A percentile compares a stretch with the other conserved stretches of the same genome.
These are phyloP conservation scores for Paraphaeosphaeria minitans DNA, from an alignment of 2,329 filamentous ascomycete species.

Conservation along the genomic window DNA sequence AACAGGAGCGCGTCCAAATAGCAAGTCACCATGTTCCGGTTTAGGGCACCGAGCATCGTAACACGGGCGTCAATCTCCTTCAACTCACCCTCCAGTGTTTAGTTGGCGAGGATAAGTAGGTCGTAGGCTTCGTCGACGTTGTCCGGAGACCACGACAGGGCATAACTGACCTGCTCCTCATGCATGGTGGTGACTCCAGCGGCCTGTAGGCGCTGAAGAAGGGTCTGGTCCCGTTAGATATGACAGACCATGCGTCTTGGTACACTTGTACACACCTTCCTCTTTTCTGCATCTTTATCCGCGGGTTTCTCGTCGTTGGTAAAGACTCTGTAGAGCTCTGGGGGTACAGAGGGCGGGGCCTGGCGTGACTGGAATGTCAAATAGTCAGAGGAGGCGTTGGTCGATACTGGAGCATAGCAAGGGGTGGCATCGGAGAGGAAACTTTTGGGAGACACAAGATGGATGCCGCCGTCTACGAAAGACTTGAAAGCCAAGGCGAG, in stretches of 20 bases:
- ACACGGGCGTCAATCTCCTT: slow-evolving; percentile 73
- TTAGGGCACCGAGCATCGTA: slow-evolving; percentile 82
- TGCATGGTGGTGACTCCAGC: slow-evolving; percentile 62
- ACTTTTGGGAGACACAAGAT: slow-evolving; percentile 27
- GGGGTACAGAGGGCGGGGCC: slow-evolving; percentile 22
- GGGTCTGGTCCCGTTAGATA: slow-evolving; percentile 54
- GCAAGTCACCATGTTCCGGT: slow-evolving; percentile 86
- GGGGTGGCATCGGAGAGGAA: slow-evolving; percentile 21
- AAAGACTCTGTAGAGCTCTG: slow-evolving; percentile 68
- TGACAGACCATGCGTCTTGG: neutral
- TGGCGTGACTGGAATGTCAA: slow-evolving; percentile 31
- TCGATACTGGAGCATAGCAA: slow-evolving; percentile 18
- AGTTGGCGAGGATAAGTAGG: slow-evolving; percentile 76
- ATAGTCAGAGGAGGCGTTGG: slow-evolving; percentile 32
- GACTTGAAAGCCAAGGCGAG: slow-evolving; percentile 27
- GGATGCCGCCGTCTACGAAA: slow-evolving; percentile 21
- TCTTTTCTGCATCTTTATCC: slow-evolving; percentile 63
- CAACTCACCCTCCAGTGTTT: slow-evolving; percentile 80
- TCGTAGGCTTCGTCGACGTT: slow-evolving; percentile 77
- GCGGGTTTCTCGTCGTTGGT: slow-evolving; percentile 61
- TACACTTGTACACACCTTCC: slow-evolving; percentile 47
- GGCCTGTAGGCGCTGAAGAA: slow-evolving; percentile 58
- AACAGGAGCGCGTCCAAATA: slow-evolving; percentile 91
- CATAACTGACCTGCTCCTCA: slow-evolving; percentile 67
- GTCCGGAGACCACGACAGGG: slow-evolving; percentile 67